A percentile compares a stretch with the other conserved stretches of the same genome.
Evolutionary conservation across 2,329 filamentous ascomycete species (phyloP).

Genomic region (Pseudogymnoascus sp.): DNA sequence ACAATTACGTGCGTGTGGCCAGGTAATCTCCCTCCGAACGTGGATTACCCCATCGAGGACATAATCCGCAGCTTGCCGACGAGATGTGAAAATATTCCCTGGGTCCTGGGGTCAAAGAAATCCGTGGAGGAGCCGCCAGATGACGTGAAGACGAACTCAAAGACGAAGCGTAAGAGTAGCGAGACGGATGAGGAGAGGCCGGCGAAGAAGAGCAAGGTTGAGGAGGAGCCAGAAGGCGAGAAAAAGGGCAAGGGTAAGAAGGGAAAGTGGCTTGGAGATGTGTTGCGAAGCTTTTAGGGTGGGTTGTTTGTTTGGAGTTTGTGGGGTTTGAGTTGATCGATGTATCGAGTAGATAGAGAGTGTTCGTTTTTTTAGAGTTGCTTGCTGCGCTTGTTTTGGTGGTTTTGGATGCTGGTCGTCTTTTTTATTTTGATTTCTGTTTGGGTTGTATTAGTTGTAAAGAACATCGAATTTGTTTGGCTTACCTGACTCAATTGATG

Average conservation of each 20-base stretch:
- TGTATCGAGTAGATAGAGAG: background rate
- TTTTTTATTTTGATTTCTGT: background rate
- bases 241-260: background rate
- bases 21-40: no score
- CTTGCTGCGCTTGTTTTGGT: background rate
- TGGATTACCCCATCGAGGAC: no score
- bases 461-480: background rate
- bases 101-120: background rate
- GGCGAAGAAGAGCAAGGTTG: background rate
- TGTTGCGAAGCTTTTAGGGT: background rate
- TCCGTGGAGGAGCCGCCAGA: background rate
- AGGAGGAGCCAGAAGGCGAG: background rate
- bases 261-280: background rate
- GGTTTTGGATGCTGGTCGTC: background rate
- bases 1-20: no score
- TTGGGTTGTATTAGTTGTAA: background rate
- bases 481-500: background rate
- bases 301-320: background rate
- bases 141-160: background rate
- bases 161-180: background rate
- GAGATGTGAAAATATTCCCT: background rate
- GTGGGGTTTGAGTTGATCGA: background rate
- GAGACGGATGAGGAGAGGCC: background rate
- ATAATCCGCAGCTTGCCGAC: background rate
- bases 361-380: background rate